Evolutionary conservation across 2,329 filamentous ascomycete species (phyloP).

Genomic region (Exophiala xenobiotica): DNA sequence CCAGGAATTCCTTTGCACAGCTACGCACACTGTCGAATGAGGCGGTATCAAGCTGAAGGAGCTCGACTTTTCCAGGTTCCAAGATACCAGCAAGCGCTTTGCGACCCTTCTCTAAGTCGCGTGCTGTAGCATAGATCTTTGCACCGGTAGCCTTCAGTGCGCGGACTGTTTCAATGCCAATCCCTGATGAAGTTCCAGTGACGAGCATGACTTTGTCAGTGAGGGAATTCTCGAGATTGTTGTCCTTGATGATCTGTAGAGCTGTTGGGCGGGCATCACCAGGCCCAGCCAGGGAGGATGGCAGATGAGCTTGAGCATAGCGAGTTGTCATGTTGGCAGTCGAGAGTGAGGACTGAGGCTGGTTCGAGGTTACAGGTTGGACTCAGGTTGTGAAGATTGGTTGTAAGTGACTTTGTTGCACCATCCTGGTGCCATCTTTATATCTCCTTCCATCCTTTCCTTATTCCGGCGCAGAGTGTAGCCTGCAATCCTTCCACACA

Average conservation of each 20-base stretch:
- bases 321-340: slow-evolving; percentile 21
- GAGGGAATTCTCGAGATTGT: slow-evolving; percentile 26
- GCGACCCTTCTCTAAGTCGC: slow-evolving; percentile 38
- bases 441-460: no score
- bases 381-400: no score
- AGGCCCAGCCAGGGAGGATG: slow-evolving; percentile 22
- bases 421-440: no score
- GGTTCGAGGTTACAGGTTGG: no score
- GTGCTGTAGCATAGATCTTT: slow-evolving; percentile 38
- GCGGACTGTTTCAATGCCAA: slow-evolving; percentile 42
- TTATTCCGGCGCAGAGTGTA: no score
- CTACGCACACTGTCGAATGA: slow-evolving; percentile 36
- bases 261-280: slow-evolving; percentile 30
- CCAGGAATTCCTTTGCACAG: slow-evolving; percentile 33
- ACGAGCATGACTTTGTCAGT: slow-evolving; percentile 39
- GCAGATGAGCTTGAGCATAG: slow-evolving; percentile 32
- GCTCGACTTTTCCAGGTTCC: slow-evolving; percentile 31
- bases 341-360: background rate
- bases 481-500: no score
- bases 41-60: slow-evolving; percentile 38
- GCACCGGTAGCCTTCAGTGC: slow-evolving; percentile 42
- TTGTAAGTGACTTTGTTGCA: no score
- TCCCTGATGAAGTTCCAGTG: slow-evolving; percentile 41
- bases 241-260: slow-evolving; percentile 30
- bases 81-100: slow-evolving; percentile 31